Evolutionary conservation across 495 filamentous ascomycete species (phyloP).

Genomic region (Tuber melanosporum): DNA sequence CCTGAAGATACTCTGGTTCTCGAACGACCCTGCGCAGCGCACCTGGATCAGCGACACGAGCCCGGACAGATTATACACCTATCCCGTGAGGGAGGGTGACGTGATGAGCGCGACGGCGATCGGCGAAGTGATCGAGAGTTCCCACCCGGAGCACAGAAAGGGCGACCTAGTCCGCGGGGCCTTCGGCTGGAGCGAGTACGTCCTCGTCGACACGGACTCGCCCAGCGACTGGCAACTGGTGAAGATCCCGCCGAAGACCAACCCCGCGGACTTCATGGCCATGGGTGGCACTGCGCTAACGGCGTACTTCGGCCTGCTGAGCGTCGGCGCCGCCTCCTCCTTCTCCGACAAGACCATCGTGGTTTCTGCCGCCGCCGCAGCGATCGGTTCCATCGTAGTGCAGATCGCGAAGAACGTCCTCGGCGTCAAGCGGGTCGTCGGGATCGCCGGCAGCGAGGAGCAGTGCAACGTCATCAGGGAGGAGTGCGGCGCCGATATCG

Average conservation of each 20-base stretch:
- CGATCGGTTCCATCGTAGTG: constrained; percentile 60
- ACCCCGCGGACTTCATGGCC: constrained; percentile 18
- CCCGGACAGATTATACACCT: constrained; percentile 51
- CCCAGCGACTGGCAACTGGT: constrained; percentile 47
- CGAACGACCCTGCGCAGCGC: constrained; percentile 77
- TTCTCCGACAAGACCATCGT: background rate
- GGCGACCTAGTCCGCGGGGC: constrained; percentile 52
- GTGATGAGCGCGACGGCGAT: constrained; percentile 62
- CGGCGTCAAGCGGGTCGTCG: constrained; percentile 52
- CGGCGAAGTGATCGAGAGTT: constrained; percentile 47
- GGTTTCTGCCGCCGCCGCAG: background rate
- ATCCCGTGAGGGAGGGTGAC: constrained; percentile 59
- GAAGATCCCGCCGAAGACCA: constrained; percentile 22
- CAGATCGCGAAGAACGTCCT: constrained; percentile 55
- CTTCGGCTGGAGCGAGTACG: constrained; percentile 60
- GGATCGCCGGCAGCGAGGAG: constrained; percentile 59
- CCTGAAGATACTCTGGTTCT: constrained; percentile 61
- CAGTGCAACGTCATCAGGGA: constrained; percentile 58
- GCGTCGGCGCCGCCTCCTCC: constrained; percentile 53
- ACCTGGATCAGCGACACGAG: constrained; percentile 63
- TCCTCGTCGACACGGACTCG: constrained; percentile 48
- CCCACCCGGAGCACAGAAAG: constrained; percentile 44
- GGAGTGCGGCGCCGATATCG: constrained; percentile 58
- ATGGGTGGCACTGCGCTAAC: constrained; percentile 48
- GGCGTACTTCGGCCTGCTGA: constrained; percentile 61